Conservation (phyloP, 192 early-diverging fungal genomes). For the Coemansia sp. region DNA sequence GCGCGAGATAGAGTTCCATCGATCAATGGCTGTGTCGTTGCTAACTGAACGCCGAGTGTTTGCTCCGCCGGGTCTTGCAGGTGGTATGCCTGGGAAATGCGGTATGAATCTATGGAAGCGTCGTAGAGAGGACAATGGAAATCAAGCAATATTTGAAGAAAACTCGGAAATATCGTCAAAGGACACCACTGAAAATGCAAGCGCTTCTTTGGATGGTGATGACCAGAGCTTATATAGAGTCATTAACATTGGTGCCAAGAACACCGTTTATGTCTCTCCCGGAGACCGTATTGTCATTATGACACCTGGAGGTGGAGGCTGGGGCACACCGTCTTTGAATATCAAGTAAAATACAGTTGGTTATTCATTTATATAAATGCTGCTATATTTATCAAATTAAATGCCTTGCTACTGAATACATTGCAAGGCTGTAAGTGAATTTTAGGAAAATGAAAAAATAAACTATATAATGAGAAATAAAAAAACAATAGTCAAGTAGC, state of each 20-base stretch:
- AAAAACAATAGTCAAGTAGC: too few species aligned
- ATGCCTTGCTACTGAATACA: too few species aligned
- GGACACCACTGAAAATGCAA: too few species aligned
- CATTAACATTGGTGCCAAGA: slow-evolving; percentile 85
- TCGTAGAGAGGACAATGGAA: slow-evolving; percentile 4
- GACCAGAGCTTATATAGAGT: slow-evolving; percentile 16
- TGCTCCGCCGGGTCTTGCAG: slow-evolving; percentile 79
- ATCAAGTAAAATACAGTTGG: neutral
- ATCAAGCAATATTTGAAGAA: too few species aligned
- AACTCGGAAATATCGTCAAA: too few species aligned
- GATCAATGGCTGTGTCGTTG: slow-evolving; percentile 82
- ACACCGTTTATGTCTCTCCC: slow-evolving; percentile 67
- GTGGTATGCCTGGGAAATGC: slow-evolving; percentile 65
- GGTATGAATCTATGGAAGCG: slow-evolving; percentile 83
- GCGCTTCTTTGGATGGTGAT: neutral
- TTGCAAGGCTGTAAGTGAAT: too few species aligned
- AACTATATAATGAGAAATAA: too few species aligned
- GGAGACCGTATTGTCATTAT: slow-evolving; percentile 82
- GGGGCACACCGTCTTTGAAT: slow-evolving; percentile 8
- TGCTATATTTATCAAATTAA: too few species aligned
- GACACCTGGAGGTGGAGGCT: slow-evolving; percentile 96
- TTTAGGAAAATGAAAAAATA: neutral
- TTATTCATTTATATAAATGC: neutral
- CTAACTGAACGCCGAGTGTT: slow-evolving; percentile 90
- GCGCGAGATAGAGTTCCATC: slow-evolving; percentile 92